These are phyloP conservation scores for Setomelanomma holmii DNA, from an alignment of 2,329 filamentous ascomycete species.

Conservation along the genomic window DNA sequence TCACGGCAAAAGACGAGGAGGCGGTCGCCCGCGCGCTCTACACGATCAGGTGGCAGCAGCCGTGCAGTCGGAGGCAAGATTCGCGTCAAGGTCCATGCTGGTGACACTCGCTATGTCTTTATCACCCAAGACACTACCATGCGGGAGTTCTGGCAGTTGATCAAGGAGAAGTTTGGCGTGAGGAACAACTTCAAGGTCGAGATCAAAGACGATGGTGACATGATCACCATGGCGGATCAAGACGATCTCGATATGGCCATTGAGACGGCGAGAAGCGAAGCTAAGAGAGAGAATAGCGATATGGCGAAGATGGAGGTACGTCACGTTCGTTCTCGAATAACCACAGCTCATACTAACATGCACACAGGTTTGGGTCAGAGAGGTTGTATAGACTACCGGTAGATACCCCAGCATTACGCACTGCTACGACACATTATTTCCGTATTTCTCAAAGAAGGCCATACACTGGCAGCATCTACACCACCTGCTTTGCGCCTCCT, in stretches of 20 bases:
- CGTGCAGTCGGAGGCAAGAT: constrained; percentile 72
- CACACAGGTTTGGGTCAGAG: constrained; percentile 56
- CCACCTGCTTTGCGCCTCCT: too few species aligned
- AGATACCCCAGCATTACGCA: constrained; percentile 47
- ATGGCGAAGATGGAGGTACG: constrained; percentile 95
- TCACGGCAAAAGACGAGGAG: constrained; percentile 53
- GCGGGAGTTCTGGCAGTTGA: constrained; percentile 76
- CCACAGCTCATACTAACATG: constrained; percentile 35
- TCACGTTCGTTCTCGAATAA: constrained; percentile 14
- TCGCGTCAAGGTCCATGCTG: constrained; percentile 86
- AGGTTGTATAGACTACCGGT: constrained; percentile 49
- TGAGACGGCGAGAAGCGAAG: constrained; percentile 70
- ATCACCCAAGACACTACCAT: constrained; percentile 76
- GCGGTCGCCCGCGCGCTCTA: constrained; percentile 53
- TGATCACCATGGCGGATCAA: constrained; percentile 97
- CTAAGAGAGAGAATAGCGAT: constrained; percentile 76
- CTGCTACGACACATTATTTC: constrained; percentile 28
- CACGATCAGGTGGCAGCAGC: constrained; percentile 50
- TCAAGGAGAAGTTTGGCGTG: constrained; percentile 87
- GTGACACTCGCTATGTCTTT: constrained; percentile 92
- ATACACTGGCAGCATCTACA: too few species aligned
- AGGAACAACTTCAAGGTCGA: constrained; percentile 85
- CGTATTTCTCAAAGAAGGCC: not conserved
- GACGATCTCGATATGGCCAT: constrained; percentile 94
- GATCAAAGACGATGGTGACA: constrained; percentile 86